Evolutionary conservation across 2,329 filamentous ascomycete genomes (phyloP), one percentile per base, ranked within the genome.

Genomic region (Colletotrichum salicis): DNA sequence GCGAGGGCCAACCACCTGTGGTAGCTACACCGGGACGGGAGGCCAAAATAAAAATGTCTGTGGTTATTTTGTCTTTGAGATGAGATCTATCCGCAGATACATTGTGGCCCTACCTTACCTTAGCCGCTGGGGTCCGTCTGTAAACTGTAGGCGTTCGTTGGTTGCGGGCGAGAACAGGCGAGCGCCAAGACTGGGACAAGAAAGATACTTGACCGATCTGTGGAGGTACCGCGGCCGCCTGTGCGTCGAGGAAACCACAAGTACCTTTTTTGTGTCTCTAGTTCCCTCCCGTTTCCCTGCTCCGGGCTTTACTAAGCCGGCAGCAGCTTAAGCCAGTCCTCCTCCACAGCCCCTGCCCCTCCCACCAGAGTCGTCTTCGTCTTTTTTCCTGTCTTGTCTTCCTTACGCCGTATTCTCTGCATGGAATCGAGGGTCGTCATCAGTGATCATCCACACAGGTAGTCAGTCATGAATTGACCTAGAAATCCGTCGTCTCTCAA

Each of bases 151-250:
- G 19, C 41, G 41, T 48, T 60, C 15, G 57, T 11, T 33, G 41
- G 41, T 24, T 22, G 48, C 12, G 13, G 60, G 60, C 24, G 24
- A 56, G 22, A 45, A 56, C 61, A 10, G 51, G 55, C 61, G 51
- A 55, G 41, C 41, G 41, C 41, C 41, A 19, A 51, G 58, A 61
- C 29, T n/a, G 29, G 24, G 22, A 54, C 48, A n/a, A 63, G 13
- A 55, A 45, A 41, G 60, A 59, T 70, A 72, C 70, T n/a, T 60
- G 35, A 22, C 11, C 22, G 24, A 27, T 45, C 24, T 51, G 35
- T 69, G 35, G 48, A 64, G 45, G 59, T 64, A 72, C 59, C 69
- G 70, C 70, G 70, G 70, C 65, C 70, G 70, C 70, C 66, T 52
- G 65, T 72, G 60, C 65, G 66, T 64, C 37, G 27, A 71, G 31